Evolutionary conservation across 306 rosid genomes (phyloP), one percentile per base, ranked within the genome.

Genomic region (Canavalia gladiata): DNA sequence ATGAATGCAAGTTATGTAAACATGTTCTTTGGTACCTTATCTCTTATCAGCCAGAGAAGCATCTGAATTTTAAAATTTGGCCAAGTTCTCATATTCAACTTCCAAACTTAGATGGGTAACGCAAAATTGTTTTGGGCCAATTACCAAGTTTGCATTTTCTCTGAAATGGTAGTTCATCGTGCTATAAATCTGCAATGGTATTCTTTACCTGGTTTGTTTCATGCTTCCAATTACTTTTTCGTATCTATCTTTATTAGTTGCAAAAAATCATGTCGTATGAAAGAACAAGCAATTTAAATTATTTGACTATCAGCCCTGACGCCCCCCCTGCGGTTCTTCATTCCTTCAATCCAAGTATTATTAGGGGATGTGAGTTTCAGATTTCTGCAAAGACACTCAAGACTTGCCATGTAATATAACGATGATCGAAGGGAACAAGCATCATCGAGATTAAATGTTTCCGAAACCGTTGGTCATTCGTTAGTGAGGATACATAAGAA

Each of bases 81-180:
- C 74, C 60, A 50, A 79, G 69, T 72, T 60, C 51, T 68, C 51
- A 31, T 58, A 28, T 49, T 33, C 71, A 64, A 75, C 67, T 58
- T 54, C 42, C 71, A 65, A 25, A 63, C 1, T 8, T 35, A 25
- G 13, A 60, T 62, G 49, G 31, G 12, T 69, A 49, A 34, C 9
- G 39, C 62, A 59, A 85, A 63, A 58, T 83, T 74, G 52, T 45
- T 72, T 31, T 77, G 41, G 25, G 86, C 77, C 59, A 76, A 76
- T 77, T 81, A 35, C 42, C 57, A 11, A 62, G 57, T 42, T 18
- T 74, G 67, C 72, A 74, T 12, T 35, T 58, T 35, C 56, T 35
- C 18, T 11, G 30, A 50, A 31, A 35, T 33, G 11, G n/a, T 49
- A 7, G 7, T 46, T 8, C 49, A 25, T 28, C 60, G 65, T 66